These are phyloP conservation scores for Fagopyrum tataricum DNA, from an alignment of 148 eudicot species.

Conservation along the genomic window DNA sequence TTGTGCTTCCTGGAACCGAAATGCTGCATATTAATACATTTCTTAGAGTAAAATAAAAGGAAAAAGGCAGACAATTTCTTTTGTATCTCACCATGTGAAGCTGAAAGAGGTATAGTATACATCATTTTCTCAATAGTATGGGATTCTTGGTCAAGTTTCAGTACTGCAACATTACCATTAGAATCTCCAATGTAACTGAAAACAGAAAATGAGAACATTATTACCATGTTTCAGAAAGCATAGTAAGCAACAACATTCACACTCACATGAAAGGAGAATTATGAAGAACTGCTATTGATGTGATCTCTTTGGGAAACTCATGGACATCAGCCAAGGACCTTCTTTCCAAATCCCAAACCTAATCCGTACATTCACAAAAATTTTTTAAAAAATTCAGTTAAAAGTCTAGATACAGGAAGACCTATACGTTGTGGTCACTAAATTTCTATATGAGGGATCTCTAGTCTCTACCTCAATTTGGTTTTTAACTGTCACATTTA, in stretches of 20 bases:
- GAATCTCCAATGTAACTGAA: constrained; percentile 77
- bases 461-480: constrained; percentile 68
- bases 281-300: constrained; percentile 55
- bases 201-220: neutral
- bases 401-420: constrained; percentile 1
- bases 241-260: neutral
- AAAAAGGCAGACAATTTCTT: neutral
- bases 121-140: constrained; percentile 49
- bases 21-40: neutral
- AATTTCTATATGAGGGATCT: constrained; percentile 11
- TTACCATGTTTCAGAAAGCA: neutral
- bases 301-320: constrained; percentile 46
- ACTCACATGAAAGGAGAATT: constrained; percentile 58
- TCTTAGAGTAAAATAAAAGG: neutral
- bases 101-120: constrained; percentile 69
- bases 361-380: constrained; percentile 2
- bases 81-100: constrained; percentile 56
- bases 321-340: constrained; percentile 47
- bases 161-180: constrained; percentile 60
- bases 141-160: constrained; percentile 50
- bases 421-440: neutral
- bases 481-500: constrained; percentile 57
- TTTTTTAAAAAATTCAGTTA: neutral
- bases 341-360: constrained; percentile 86
- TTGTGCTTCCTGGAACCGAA: constrained; percentile 39